Conservation (phyloP, 2,329 filamentous ascomycete genomes). For the Bipolaris victoriae region DNA sequence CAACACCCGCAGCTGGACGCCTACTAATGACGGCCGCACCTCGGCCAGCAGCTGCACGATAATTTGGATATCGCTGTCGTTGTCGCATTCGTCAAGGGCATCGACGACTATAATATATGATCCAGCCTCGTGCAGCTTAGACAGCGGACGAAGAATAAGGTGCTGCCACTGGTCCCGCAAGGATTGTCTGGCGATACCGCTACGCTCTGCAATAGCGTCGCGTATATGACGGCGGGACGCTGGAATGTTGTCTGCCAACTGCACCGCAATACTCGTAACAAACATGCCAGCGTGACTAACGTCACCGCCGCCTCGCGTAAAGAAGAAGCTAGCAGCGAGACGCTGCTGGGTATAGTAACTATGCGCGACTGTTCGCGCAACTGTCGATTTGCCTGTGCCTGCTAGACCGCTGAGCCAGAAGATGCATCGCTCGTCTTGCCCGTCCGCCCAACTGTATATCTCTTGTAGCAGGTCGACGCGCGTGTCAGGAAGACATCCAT, state of each 20-base stretch:
- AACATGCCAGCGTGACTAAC: conserved; percentile 17
- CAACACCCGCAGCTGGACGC: conserved; percentile 19
- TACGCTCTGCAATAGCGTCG: conserved; percentile 14
- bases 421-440: conserved; percentile 21
- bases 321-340: background rate
- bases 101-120: conserved; percentile 24
- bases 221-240: conserved; percentile 6
- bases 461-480: conserved; percentile 29
- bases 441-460: conserved; percentile 31
- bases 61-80: conserved; percentile 14
- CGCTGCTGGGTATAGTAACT: background rate
- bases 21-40: background rate
- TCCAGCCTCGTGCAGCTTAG: background rate
- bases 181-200: conserved; percentile 14
- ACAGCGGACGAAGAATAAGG: conserved; percentile 22
- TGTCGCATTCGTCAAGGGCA: conserved; percentile 45
- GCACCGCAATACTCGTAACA: conserved; percentile 14
- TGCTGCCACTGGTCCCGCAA: conserved; percentile 27
- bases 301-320: conserved; percentile 25
- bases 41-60: conserved; percentile 21
- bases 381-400: conserved; percentile 39
- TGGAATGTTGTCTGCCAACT: conserved; percentile 4
- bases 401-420: conserved; percentile 42
- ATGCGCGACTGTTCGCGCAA: background rate
- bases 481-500: conserved; percentile 30